phyloP scores from a whole-genome alignment of 176 grass and related monocot genomes.

The Cenchrus purpureus region DNA sequence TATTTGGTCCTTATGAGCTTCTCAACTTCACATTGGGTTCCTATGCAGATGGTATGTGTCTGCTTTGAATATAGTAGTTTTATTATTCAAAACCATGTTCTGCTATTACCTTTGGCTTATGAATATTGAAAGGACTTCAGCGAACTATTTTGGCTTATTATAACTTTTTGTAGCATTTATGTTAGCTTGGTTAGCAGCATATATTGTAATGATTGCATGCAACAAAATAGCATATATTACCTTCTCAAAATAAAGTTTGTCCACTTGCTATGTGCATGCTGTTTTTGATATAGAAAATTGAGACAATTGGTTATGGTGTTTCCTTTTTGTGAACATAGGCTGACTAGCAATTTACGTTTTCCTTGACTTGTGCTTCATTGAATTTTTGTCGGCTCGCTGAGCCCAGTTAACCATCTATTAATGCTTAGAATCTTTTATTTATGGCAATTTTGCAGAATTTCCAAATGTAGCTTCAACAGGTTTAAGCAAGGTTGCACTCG shows the following conservation, averaged over 20 bases:
- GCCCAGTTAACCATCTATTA: slow-evolving; percentile 4
- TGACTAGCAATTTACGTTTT: neutral
- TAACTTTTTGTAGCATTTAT: neutral
- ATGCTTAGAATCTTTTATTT: slow-evolving; percentile 13
- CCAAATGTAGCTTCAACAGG: slow-evolving; percentile 43
- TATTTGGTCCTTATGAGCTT: slow-evolving; percentile 96
- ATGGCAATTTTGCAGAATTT: slow-evolving; percentile 45
- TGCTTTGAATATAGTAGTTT: neutral
- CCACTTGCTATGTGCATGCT: neutral
- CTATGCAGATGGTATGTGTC: slow-evolving; percentile 62
- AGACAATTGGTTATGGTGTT: neutral
- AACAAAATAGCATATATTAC: slow-evolving; percentile 11
- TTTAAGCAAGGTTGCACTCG: slow-evolving; percentile 68
- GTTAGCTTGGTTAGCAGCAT: neutral
- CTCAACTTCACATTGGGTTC: slow-evolving; percentile 81
- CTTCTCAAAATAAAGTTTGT: neutral
- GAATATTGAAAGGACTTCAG: neutral
- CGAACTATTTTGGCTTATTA: neutral
- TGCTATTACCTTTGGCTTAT: neutral
- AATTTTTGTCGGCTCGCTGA: neutral
- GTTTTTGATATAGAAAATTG: neutral
- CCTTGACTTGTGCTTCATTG: neutral
- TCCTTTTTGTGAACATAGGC: neutral
- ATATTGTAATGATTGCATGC: neutral
- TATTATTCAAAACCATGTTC: neutral